Base-by-base conservation (phyloP, 192 early-diverging fungal species). In the Linnemannia schmuckeri region DNA sequence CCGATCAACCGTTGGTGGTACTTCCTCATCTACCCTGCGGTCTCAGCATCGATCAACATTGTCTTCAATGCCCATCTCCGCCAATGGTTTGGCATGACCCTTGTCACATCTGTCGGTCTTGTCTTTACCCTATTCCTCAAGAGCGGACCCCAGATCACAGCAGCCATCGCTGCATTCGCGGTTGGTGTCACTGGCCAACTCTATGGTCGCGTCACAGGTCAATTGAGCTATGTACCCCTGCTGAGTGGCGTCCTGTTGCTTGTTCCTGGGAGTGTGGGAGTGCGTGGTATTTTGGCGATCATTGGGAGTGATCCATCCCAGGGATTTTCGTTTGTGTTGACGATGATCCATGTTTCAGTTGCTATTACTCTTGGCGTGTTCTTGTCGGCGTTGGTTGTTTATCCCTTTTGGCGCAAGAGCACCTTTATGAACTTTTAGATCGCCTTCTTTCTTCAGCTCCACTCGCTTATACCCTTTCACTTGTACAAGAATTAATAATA, bases 361-460 rank as follows among this genome's bases (percentile, higher is more conserved):
- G 89, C 82, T 12, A 90, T 90, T 47, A 88, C 89, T 1, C 82
- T 90, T 20, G 89, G 85, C 3, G 77, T 90, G 33, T 90, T 90
- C 49, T 77, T 79, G 44, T 80, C 89, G 5, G 80, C 82, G 4
- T 63, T 90, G 55, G 73, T 90, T 30, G 82, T 82, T 24, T 87
- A 88, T 40, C 82, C 89, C 6, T 84, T 87, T 75, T 87, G 89
- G 81, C 82, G 87, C 69, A 80, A 73, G 74, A 83, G 77, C 15
- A 83, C 82, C 0, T 82, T 90, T 9, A 81, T 90, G 78, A 87
- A 77, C 55, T 90, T 90, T 76, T 90, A 82, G 42, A 68, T 38
- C 0, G 3, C 42, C n/a, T 27, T n/a, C 27, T n/a, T 15, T 49
- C 46, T 46, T 74, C 13, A 52, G 18, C 27, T 24, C 27, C 55